Evolutionary conservation across 2,329 filamentous ascomycete genomes (phyloP), one percentile per base, ranked within the genome.

Genomic region (Hymenoscyphus occultus): DNA sequence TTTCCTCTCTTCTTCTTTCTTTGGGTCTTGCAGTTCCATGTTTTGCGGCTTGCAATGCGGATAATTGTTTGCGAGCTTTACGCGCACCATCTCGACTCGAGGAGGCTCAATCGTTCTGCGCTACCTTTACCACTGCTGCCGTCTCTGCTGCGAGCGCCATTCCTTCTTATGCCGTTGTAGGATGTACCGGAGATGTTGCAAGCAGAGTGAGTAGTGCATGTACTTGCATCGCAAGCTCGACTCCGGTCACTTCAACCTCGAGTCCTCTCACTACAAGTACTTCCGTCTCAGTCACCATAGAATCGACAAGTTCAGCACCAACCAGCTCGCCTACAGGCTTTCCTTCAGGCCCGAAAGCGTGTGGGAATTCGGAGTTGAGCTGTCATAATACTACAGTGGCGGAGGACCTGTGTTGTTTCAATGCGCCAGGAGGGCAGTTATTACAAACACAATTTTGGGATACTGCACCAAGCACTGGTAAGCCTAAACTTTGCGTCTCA

Each of bases 371-470:
- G 19, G 48, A 61, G 31, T 59, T 68, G 56, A 70, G 68, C 56
- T 92, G 89, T 73, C 84, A 87, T 65, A 88, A 88, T 73, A 84
- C 82, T 3, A 86, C 86, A 1, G 77, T 77, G 7, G 59, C 54
- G 7, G 75, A 81, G 59, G 81, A 92, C 72, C 83, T 87, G 7
- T 92, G 90, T 80, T 92, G 90, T 78, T 90, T 91, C 78, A 90
- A 89, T 73, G 82, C 85, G 19, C 89, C 89, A 0, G 86, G 88
- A 3, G 90, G 90, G 4, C 84, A 90, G 66, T 78, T 92, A 58
- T 81, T 92, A 9, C 84, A 86, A 76, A 92, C 90, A 1, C 90
- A 92, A 70, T 92, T 92, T 78, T 92, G 90, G 90, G 89, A 92
- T 73, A 83, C 85, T 0, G 75, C 83, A 65, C 89, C 89, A 1